Base-by-base conservation (phyloP, 2,329 filamentous ascomycete genomes). In the Fusarium humuli region DNA sequence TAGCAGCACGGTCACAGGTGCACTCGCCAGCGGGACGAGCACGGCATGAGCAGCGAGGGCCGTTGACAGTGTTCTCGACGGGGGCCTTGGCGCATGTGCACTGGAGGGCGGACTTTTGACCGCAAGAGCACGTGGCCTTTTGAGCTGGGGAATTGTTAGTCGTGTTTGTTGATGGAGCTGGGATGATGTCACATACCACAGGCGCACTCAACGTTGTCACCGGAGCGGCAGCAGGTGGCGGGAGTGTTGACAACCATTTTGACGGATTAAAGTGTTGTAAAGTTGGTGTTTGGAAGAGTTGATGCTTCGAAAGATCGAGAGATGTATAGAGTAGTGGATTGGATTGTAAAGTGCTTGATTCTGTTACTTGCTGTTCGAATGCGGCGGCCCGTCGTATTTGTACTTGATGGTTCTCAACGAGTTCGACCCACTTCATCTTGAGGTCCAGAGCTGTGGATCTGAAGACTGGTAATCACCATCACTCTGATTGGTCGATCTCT, bases 61-160 rank as follows among this genome's bases (percentile, higher is more conserved):
- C 93, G 9, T 84, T 80, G 59, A 93, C 79, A 42, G 83, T 82
- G 85, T 98, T 98, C 86, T 98, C 94, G 18, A 84, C 81, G 6
- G 86, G 70, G 6, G 94, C 87, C 81, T 93, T 94, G 76, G 89
- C 89, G 84, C 95, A 98, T 68, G 85, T 92, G 88, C 95, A 98
- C 79, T 94, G 86, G 50, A 97, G 89, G 52, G 95, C 95, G 6
- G 90, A 88, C 79, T 96, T 88, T 85, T 97, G 90, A 78, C 95
- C 95, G 80, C 95, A 98, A 18, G 93, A 97, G 88, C 94, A 97
- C 65, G 85, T 91, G 11, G 89, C 89, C 81, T 91, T 85, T 75
- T 88, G 81, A 73, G 88, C 89, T 88, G 72, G 22, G 23, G 56
- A 59, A 7, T 59, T 61, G 65, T 70, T 65, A 61, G 52, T 11